Conservation (phyloP, 495 filamentous ascomycete species). For the Polyplosphaeria fusca region DNA sequence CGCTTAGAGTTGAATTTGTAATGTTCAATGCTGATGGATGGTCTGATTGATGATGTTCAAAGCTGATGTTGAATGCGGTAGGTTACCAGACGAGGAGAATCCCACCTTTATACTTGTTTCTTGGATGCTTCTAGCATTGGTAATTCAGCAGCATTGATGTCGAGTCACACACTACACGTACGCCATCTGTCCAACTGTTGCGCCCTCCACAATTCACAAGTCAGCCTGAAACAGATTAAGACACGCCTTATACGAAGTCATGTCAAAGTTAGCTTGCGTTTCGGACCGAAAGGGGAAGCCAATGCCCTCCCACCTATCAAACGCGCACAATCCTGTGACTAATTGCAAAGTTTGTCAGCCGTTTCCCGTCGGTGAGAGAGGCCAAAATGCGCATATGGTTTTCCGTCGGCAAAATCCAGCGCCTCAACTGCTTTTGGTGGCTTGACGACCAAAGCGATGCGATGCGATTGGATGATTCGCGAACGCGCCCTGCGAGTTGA, state of each 20-base stretch:
- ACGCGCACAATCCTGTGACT: not conserved
- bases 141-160: too few species aligned
- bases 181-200: not conserved
- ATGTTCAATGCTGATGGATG: too few species aligned
- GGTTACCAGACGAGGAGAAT: too few species aligned
- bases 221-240: not conserved
- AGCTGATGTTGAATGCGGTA: too few species aligned
- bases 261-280: not conserved
- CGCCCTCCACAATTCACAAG: not conserved
- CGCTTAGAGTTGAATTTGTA: too few species aligned
- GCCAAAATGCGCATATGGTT: not conserved
- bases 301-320: not conserved
- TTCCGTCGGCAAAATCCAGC: not conserved
- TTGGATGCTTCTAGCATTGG: too few species aligned
- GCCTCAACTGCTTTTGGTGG: not conserved
- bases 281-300: too few species aligned
- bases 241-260: not conserved
- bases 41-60: too few species aligned
- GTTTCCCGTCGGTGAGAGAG: slow-evolving; percentile 1
- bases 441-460: not conserved
- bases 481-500: slow-evolving; percentile 6
- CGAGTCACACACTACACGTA: not conserved
- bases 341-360: not conserved
- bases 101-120: too few species aligned
- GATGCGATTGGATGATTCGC: slow-evolving; percentile 6